Evolutionary conservation across 1,284 basidiomycete species (phyloP).

Genomic region (Retiboletus flavoniger): DNA sequence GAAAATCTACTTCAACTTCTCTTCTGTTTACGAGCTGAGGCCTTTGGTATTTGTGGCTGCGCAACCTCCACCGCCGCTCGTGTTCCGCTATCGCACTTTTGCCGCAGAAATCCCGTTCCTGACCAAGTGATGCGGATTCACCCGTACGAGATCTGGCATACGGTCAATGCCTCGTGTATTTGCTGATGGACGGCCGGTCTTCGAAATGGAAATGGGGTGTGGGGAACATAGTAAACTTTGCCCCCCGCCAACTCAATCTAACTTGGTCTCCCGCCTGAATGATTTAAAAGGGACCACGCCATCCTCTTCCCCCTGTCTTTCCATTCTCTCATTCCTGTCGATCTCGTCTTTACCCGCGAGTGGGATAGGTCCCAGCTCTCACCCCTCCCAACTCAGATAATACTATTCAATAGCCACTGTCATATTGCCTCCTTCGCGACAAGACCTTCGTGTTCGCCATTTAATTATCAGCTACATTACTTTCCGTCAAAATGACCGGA

Average conservation of each 20-base stretch:
- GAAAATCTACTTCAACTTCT: background rate
- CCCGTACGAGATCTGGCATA: slow-evolving; percentile 5
- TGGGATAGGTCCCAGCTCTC: background rate
- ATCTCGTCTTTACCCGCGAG: background rate
- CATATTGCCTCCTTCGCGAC: background rate
- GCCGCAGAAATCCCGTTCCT: slow-evolving; percentile 11
- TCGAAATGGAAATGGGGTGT: slow-evolving; percentile 24
- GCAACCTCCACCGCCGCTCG: background rate
- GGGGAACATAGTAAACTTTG: slow-evolving; percentile 15
- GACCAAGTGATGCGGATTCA: background rate
- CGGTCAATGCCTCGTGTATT: slow-evolving; percentile 25
- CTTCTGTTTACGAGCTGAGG: background rate
- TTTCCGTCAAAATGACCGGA: background rate
- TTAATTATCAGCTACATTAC: background rate
- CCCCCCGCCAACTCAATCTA: slow-evolving; percentile 15
- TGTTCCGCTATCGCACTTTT: background rate
- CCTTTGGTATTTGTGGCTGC: background rate
- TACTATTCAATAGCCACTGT: background rate
- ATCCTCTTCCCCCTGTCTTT: background rate
- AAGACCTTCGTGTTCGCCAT: background rate
- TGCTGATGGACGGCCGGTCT: slow-evolving; percentile 23
- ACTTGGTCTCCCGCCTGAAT: background rate
- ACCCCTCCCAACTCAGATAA: background rate
- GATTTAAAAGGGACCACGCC: slow-evolving; percentile 12
- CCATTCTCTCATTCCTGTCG: background rate